Percentiles rank a stretch among this genome's conserved stretches.
Conservation (phyloP, 2,329 filamentous ascomycete species). For the Teratosphaeria nubilosa region DNA sequence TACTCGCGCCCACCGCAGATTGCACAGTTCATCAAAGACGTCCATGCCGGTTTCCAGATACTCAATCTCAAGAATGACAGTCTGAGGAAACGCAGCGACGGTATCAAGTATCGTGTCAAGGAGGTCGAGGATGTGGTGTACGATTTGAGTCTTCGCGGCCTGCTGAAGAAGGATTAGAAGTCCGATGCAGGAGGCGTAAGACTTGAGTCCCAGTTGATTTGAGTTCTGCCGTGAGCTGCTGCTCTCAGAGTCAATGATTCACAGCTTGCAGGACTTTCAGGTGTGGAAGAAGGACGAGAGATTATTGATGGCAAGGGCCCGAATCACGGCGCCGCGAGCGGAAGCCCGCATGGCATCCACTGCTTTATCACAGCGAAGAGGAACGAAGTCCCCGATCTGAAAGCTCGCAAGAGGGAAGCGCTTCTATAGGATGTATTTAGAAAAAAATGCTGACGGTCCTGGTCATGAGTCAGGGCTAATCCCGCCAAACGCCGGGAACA, state of each 20-base stretch:
- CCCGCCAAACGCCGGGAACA: not conserved
- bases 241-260: not conserved
- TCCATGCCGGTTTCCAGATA: conserved; percentile 93
- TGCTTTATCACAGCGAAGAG: no score
- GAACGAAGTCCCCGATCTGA: not conserved
- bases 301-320: not conserved
- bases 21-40: conserved; percentile 83
- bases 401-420: no score
- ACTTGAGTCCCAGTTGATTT: not conserved
- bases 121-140: conserved; percentile 98
- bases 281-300: not conserved
- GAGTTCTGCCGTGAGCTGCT: not conserved
- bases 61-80: conserved; percentile 96
- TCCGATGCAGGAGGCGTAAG: not conserved
- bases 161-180: conserved; percentile 31
- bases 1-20: conserved; percentile 78
- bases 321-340: not conserved
- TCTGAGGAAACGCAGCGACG: conserved; percentile 76
- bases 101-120: conserved; percentile 95
- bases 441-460: not conserved
- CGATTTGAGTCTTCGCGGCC: conserved; percentile 76
- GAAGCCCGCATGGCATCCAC: not conserved
- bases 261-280: not conserved
- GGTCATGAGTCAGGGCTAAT: not conserved
- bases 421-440: not conserved